These are phyloP conservation scores for Leishmania martiniquensis DNA, from an alignment of 208 protist species.

Conservation along the genomic window DNA sequence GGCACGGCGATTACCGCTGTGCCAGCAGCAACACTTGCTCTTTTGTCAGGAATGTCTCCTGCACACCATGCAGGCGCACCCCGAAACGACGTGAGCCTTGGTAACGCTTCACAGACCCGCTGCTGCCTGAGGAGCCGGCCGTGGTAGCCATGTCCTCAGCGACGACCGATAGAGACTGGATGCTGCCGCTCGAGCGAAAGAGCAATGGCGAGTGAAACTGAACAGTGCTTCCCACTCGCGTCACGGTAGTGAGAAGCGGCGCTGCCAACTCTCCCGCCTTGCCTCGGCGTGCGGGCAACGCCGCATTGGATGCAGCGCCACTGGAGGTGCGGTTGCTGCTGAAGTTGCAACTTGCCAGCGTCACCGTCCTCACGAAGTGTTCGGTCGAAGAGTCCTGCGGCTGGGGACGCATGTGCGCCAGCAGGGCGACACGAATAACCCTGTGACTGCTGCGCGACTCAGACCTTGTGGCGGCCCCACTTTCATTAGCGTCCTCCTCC, in stretches of 20 bases:
- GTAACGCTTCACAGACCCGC: constrained; percentile 37
- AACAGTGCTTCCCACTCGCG: constrained; percentile 12
- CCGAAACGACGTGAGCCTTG: constrained; percentile 37
- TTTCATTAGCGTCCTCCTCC: not conserved
- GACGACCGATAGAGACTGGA: constrained; percentile 39
- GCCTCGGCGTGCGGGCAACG: not conserved
- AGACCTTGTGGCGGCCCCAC: not conserved
- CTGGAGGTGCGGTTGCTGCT: not conserved
- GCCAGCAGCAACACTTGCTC: constrained; percentile 56
- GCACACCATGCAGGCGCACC: constrained; percentile 53
- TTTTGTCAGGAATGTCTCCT: constrained; percentile 53
- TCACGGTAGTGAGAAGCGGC: not conserved
- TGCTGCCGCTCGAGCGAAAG: constrained; percentile 31
- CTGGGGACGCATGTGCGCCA: constrained; percentile 18
- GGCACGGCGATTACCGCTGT: constrained; percentile 7
- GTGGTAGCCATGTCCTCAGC: constrained; percentile 34
- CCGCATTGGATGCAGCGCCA: not conserved
- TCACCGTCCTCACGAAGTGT: constrained; percentile 20
- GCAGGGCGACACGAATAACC: constrained; percentile 39
- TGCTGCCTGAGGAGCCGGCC: constrained; percentile 27
- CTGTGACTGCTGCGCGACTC: constrained; percentile 19
- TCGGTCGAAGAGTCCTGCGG: not conserved
- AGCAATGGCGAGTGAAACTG: constrained; percentile 33
- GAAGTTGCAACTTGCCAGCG: constrained; percentile 50
- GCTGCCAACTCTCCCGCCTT: not conserved